Percentiles rank a stretch among this genome's conserved stretches.
Evolutionary conservation across 257 asterid genomes (phyloP).

Genomic region (Lycium barbarum): DNA sequence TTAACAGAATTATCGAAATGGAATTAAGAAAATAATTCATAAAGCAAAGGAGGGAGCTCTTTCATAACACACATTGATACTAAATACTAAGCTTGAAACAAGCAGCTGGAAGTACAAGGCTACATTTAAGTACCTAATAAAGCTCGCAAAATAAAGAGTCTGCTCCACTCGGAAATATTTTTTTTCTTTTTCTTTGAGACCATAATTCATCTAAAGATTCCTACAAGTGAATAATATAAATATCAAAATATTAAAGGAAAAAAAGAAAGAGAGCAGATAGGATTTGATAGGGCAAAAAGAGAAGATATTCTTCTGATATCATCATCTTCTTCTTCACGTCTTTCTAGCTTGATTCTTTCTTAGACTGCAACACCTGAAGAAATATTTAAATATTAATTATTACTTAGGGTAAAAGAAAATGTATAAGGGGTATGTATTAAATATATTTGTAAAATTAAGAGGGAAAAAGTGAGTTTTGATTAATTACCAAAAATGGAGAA

Average conservation of each 20-base stretch:
- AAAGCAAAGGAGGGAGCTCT: not conserved
- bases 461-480: not conserved
- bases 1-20: not conserved
- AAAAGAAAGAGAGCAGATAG: constrained; percentile 31
- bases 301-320: constrained; percentile 30
- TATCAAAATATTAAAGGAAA: constrained; percentile 34
- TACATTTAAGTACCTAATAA: constrained; percentile 38
- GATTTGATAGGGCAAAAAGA: constrained; percentile 40
- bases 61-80: constrained; percentile 42
- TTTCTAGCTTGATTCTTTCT: constrained; percentile 55
- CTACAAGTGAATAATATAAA: constrained; percentile 40
- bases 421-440: not conserved
- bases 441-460: not conserved
- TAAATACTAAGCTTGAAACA: constrained; percentile 40
- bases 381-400: not conserved
- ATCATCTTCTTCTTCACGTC: constrained; percentile 31
- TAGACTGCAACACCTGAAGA: constrained; percentile 49
- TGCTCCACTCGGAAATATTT: constrained; percentile 37
- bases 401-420: not conserved
- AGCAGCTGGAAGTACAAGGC: constrained; percentile 45
- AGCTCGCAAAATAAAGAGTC: constrained; percentile 43
- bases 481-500: constrained; percentile 66
- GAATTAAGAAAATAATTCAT: not conserved
- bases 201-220: constrained; percentile 38
- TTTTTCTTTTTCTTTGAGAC: constrained; percentile 38